Conservation (phyloP, 371 early-diverging fungal species). For the Apophysomyces ossiformis region DNA sequence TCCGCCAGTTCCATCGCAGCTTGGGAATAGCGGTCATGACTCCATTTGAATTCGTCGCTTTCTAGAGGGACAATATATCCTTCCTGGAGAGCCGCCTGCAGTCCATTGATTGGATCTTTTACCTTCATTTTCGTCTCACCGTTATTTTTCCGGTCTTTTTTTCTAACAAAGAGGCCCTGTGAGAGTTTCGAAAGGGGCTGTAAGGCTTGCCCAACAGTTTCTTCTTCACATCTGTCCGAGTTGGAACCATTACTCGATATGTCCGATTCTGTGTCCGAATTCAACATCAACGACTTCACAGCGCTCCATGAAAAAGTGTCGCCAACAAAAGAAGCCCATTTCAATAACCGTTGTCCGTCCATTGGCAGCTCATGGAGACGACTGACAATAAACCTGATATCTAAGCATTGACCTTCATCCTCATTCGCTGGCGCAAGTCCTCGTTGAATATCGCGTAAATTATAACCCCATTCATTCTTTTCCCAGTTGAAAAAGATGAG, state of each 20-base stretch:
- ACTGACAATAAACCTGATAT: constrained; percentile 38
- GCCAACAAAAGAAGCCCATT: constrained; percentile 51
- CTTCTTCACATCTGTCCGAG: neutral
- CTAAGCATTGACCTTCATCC: constrained; percentile 31
- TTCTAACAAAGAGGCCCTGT: neutral
- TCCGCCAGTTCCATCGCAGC: constrained; percentile 53
- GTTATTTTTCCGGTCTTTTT: neutral
- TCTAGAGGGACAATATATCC: constrained; percentile 48
- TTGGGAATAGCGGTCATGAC: constrained; percentile 52
- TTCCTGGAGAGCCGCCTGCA: constrained; percentile 52
- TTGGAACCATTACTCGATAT: constrained; percentile 22
- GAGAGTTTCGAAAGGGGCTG: constrained; percentile 13
- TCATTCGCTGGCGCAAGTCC: constrained; percentile 21
- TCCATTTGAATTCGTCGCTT: constrained; percentile 51
- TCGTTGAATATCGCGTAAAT: constrained; percentile 37
- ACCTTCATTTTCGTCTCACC: neutral
- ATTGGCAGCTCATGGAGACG: constrained; percentile 40
- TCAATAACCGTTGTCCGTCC: constrained; percentile 40
- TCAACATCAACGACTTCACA: constrained; percentile 39
- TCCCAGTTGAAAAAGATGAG: constrained; percentile 55
- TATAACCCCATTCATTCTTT: constrained; percentile 51
- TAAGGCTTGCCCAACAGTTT: neutral
- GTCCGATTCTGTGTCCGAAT: constrained; percentile 40
- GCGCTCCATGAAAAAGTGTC: constrained; percentile 51
- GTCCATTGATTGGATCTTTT: constrained; percentile 45